Base-by-base conservation (phyloP, 495 filamentous ascomycete genomes). In the Apiosordaria backusii region DNA sequence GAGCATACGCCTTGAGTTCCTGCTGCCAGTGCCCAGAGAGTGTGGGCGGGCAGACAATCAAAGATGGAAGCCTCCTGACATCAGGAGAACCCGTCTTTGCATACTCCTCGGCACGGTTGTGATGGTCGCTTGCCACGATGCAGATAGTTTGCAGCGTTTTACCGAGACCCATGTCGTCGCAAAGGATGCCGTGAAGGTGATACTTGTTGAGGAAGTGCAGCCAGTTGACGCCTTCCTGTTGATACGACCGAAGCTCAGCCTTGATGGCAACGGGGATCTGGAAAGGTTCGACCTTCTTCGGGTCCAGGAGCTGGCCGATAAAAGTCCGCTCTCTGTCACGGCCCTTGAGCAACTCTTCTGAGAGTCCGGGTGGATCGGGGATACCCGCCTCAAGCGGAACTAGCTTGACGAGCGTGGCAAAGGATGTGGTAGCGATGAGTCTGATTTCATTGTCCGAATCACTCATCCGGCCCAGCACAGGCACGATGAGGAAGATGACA, bases 11-110 rank as follows among this genome's bases (percentile, higher is more conserved):
- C 72, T 89, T 90, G 73, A 99, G 92, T 75, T 99, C 95, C 72
- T 98, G 95, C 76, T 97, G 92, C 95, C 95, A 99, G 77, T 99
- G 95, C 7, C 95, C 95, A 13, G 95, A 97, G n/a, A 99, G 85
- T 0, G 96, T 97, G 1, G 95, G 94, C 15, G 95, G 95, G 72
- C 95, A 99, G 62, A 99, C 87, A 66, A 99, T 97, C 60, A 99
- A 83, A 24, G 93, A 97, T 3, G 96, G 94, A 2, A 97, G 81
- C 64, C 86, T 89, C 40, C 92, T 85, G 27, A 86, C 83, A 72
- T 99, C 94, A 9, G 85, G 81, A 18, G 89, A 83, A 61, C 88
- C 83, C 1, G 93, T 95, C 75, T 88, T 90, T 58, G 85, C 86
- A 70, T 87, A 97, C 74, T 97, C 92, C 72, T 97, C 91, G 6